phyloP scores from a whole-genome alignment of 352 stramenopile genomes.

The Globisporangium heterothallicum region DNA sequence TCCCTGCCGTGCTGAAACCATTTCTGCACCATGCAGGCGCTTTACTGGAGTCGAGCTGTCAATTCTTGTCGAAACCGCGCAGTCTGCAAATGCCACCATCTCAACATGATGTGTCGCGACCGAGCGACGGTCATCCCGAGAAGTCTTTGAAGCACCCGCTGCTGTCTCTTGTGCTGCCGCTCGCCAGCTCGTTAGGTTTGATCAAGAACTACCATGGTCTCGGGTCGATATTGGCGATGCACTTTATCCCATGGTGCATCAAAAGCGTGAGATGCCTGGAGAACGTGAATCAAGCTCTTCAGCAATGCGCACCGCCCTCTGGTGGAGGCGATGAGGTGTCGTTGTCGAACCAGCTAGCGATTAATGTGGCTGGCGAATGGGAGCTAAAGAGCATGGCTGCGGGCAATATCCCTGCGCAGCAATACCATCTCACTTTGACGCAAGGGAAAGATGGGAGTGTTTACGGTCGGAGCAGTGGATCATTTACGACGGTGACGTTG shows the following conservation, averaged over 20 bases:
- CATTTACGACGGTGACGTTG: constrained; percentile 79
- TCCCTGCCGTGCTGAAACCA: constrained; percentile 70
- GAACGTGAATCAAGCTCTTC: constrained; percentile 46
- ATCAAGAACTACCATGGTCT: constrained; percentile 70
- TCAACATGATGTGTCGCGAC: no score
- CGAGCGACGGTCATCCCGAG: constrained; percentile 23
- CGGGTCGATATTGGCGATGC: constrained; percentile 57
- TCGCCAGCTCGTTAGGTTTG: constrained; percentile 58
- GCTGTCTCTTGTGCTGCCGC: constrained; percentile 52
- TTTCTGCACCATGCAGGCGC: constrained; percentile 65
- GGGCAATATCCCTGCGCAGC: constrained; percentile 81
- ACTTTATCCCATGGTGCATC: constrained; percentile 78
- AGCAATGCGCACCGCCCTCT: constrained; percentile 18
- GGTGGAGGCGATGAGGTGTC: constrained; percentile 16
- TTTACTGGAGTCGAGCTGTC: constrained; percentile 49
- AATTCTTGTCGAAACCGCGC: constrained; percentile 34
- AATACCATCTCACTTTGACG: constrained; percentile 76
- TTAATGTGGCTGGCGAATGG: constrained; percentile 80
- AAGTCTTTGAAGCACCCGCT: constrained; percentile 40
- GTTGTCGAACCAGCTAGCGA: constrained; percentile 31
- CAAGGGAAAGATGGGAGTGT: constrained; percentile 63
- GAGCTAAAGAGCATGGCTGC: constrained; percentile 85
- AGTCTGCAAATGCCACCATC: not conserved
- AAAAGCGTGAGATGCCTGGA: constrained; percentile 63
- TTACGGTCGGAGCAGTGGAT: constrained; percentile 66